Base-by-base conservation (phyloP, 805 yeast genomes). In the Monosporozyma siamensis region DNA sequence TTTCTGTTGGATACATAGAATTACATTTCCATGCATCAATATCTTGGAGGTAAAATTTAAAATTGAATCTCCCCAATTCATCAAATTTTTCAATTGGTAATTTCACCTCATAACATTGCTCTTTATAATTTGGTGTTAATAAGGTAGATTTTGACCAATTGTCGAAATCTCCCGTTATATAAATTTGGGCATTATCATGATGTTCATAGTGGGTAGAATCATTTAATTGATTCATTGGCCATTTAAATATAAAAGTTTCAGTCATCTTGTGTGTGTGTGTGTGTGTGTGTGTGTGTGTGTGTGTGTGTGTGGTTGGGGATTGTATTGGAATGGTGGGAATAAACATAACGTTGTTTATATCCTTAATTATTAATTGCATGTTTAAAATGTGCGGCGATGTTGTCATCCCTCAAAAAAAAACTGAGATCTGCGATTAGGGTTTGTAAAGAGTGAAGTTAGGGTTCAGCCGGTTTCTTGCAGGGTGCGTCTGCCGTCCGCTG, bases 161-260 rank as follows among this genome's bases (percentile, higher is more conserved):
- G 55, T 79, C 84, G 54, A 80, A 80, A 39, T 77, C 71, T 46
- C 89, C 89, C 22, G 88, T 80, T 40, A 81, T 75, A 47, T 72
- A 66, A 43, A 82, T 32, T 17, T 32, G 12, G 11, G 35, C 35
- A 18, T 32, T 32, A 8, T 18, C 17, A n/a, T 8, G n/a, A 18
- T 32, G 18, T 32, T 32, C 10, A 32, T 32, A 32, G 6, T 32
- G 8, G 6, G 17, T 9, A 18, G 14, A 22, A 7, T 17, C 88
- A 23, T 68, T 67, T 14, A 56, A 43, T 11, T 74, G 74, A 42
- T 84, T 82, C n/a, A 59, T 51, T 38, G 73, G 70, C 72, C 74
- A 60, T 15, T 42, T 52, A 43, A 62, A 59, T 12, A 54, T 54
- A 40, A 56, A 55, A 18, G n/a, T 27, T 27, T 40, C 43, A 20